phyloP scores from a whole-genome alignment of 225 moss, liverwort and hornwort genomes.

The Thuidium tamariscinum region DNA sequence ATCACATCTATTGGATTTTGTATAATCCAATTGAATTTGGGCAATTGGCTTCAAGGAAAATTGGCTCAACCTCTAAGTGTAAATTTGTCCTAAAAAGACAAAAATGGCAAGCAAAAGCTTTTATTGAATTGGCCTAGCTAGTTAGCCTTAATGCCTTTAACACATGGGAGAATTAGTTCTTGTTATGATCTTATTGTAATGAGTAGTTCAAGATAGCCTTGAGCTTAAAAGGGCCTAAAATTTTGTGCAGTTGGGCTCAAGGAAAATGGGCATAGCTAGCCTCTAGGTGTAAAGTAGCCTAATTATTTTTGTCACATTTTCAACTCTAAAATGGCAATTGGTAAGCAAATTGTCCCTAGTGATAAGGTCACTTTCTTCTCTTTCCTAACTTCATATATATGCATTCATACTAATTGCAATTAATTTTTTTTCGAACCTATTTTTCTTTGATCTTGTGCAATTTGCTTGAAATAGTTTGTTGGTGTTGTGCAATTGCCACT shows the following conservation, averaged over 20 bases:
- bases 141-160: no score
- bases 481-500: accelerated
- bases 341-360: background rate
- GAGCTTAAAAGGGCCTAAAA: background rate
- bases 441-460: background rate
- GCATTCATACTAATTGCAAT: background rate
- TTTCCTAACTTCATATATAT: background rate
- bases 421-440: background rate
- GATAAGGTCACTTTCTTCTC: background rate
- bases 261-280: accelerated
- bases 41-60: accelerated
- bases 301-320: background rate
- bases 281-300: accelerated
- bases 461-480: background rate
- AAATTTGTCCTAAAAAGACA: background rate
- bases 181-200: background rate
- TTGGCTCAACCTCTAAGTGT: background rate
- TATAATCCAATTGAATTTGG: no score
- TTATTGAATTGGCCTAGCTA: background rate
- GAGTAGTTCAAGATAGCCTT: background rate
- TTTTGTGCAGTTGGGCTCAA: accelerated
- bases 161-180: accelerated
- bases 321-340: background rate
- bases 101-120: background rate
- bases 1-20: no score